Evolutionary conservation across 257 asterid species (phyloP).

Genomic region (Petrea volubilis): DNA sequence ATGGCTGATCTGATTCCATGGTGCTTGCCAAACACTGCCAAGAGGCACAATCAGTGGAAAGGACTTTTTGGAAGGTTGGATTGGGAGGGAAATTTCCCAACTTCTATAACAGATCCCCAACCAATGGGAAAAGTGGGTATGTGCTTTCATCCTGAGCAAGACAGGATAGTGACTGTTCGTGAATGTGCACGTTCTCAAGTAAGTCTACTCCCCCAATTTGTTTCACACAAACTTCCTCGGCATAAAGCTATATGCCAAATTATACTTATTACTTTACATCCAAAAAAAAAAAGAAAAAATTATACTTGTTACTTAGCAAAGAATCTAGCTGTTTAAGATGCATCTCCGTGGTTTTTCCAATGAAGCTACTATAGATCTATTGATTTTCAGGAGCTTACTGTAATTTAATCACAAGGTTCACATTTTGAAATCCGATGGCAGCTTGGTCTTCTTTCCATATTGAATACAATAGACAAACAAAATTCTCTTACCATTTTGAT

Average conservation of each 20-base stretch:
- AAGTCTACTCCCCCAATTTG: constrained; percentile 26
- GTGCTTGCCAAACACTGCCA: constrained; percentile 96
- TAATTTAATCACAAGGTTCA: no score
- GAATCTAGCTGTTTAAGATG: background rate
- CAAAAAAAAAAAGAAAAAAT: no score
- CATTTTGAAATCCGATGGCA: background rate
- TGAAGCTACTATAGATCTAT: background rate
- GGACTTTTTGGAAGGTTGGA: constrained; percentile 91
- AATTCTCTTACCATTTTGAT: background rate
- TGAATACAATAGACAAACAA: background rate
- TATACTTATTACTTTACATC: no score
- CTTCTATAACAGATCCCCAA: constrained; percentile 91
- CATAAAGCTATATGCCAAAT: background rate
- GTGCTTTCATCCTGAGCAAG: constrained; percentile 97
- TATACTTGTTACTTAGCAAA: no score
- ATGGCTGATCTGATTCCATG: constrained; percentile 90
- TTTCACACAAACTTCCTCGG: background rate
- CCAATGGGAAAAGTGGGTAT: constrained; percentile 98
- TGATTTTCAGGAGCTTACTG: no score
- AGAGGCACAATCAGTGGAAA: constrained; percentile 99
- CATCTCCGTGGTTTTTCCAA: background rate
- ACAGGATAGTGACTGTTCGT: constrained; percentile 93
- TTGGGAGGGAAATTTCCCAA: constrained; percentile 97
- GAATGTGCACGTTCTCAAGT: constrained; percentile 99
- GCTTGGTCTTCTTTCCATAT: background rate